Base-by-base conservation (phyloP, 306 rosid species). In the Rosa multiflora region DNA sequence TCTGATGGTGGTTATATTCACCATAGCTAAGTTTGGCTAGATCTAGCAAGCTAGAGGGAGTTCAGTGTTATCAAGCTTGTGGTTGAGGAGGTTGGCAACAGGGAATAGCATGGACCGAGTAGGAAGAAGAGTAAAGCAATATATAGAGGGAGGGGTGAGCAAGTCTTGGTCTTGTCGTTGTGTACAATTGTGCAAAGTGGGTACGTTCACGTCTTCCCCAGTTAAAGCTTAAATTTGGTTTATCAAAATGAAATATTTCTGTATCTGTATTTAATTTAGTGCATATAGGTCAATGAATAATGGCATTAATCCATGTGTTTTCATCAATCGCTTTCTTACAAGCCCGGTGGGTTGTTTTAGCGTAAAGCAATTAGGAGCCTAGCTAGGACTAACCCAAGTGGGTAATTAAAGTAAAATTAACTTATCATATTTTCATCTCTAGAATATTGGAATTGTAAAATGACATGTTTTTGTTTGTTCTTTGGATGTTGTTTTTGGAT, bases 1-100 rank as follows among this genome's bases (percentile, higher is more conserved):
- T 74, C 89, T 88, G 39, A 91, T 83, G 76, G 96, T 67, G 64
- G 90, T 94, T 83, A 89, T 84, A 46, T 94, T 94, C 61, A 88
- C 56, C 14, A 66, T 66, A 11, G 9, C 17, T 2, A 32, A 32
- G 67, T 61, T 26, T 61, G 67, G 67, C 67, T 26, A 26, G 26
- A 61, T 17, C 20, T 62, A 10, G 8, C 68, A 61, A 61, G 67
- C 17, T 63, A 26, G 40, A 13, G 43, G 43, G 42, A 63, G 66
- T 59, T 63, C 20, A 29, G 69, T 63, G 17, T 63, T 14, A 13
- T 63, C 37, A 13, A 63, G 43, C n/a, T 13, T 63, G 69, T 29
- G 43, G n/a, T 32, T 13, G 4, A 11, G 43, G 39, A 63, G 43
- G 69, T 32, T 63, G 21, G 61, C 55, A 32, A 32, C 37, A 10